A percentile compares a stretch with the other conserved stretches of the same genome.
These are phyloP conservation scores for Cantharellus anzutake DNA, from an alignment of 768 basidiomycete genomes.

Conservation along the genomic window DNA sequence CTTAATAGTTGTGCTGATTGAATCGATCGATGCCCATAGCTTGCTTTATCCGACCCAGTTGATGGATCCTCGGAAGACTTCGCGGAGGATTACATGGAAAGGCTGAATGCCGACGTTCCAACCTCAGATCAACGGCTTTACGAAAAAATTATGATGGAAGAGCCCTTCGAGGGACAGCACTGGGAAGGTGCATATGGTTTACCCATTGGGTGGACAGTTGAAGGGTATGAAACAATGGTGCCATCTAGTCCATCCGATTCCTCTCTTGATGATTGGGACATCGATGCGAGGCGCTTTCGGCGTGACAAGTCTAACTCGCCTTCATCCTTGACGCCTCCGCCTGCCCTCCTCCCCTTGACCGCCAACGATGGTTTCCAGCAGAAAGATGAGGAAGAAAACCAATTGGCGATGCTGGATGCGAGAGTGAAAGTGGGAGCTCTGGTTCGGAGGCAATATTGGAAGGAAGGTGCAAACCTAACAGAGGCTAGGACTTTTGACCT, in stretches of 20 bases:
- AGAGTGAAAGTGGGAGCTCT: slow-evolving; percentile 43
- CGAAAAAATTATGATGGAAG: slow-evolving; percentile 61
- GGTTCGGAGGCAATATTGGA: slow-evolving; percentile 54
- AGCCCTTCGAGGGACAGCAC: slow-evolving; percentile 72
- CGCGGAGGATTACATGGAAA: no score
- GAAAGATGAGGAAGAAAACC: not conserved
- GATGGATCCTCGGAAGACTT: no score
- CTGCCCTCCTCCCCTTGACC: not conserved
- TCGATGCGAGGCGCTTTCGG: no score
- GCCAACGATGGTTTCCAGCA: not conserved
- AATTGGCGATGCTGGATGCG: not conserved
- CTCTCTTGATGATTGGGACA: not conserved
- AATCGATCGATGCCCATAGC: no score
- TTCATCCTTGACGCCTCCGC: not conserved
- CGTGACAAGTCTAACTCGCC: not conserved
- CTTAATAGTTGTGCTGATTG: no score
- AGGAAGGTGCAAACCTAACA: slow-evolving; percentile 36
- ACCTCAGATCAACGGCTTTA: no score
- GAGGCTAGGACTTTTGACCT: slow-evolving; percentile 34
- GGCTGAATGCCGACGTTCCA: slow-evolving; percentile 16
- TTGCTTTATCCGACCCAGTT: no score
- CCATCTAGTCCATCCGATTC: not conserved
- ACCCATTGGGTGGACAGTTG: not conserved
- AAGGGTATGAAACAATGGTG: not conserved
- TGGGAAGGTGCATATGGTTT: slow-evolving; percentile 57